These are phyloP conservation scores for Biscogniauxia sp. DNA, from an alignment of 2,329 filamentous ascomycete species.

Conservation along the genomic window DNA sequence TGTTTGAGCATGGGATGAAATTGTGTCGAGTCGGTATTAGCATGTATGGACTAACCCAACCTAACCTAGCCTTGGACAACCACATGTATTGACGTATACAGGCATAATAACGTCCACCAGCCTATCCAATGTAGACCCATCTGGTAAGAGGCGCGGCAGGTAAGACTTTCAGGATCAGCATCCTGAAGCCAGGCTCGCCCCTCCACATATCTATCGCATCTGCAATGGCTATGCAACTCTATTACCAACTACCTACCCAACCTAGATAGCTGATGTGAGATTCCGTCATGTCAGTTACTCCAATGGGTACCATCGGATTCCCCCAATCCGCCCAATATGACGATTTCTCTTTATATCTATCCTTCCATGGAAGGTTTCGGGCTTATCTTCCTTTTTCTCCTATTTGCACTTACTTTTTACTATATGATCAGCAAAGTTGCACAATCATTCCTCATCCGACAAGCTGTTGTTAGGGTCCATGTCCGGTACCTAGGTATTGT, in stretches of 20 bases:
- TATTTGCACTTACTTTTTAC: not conserved
- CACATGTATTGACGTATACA: too few relatives aligned
- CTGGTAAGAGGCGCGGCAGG: too few relatives aligned
- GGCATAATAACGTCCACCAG: too few relatives aligned
- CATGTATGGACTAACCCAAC: too few relatives aligned
- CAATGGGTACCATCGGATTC: not conserved
- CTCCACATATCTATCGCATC: not conserved
- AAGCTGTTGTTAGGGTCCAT: not conserved
- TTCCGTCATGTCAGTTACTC: not conserved
- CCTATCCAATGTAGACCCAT: too few relatives aligned
- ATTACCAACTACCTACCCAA: not conserved
- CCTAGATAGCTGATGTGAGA: not conserved
- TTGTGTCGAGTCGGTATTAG: not conserved
- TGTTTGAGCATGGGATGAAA: not conserved
- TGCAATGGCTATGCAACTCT: not conserved
- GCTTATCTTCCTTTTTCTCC: not conserved
- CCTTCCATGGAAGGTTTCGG: not conserved
- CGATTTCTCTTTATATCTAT: not conserved
- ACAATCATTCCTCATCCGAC: not conserved
- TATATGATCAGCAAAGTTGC: not conserved
- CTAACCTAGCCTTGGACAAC: too few relatives aligned
- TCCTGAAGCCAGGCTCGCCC: not conserved
- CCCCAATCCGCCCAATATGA: not conserved
- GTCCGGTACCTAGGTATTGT: not conserved
- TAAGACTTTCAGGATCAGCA: not conserved